Base-by-base conservation (phyloP, 495 filamentous ascomycete species). In the Trichodelitschia bisporula region DNA sequence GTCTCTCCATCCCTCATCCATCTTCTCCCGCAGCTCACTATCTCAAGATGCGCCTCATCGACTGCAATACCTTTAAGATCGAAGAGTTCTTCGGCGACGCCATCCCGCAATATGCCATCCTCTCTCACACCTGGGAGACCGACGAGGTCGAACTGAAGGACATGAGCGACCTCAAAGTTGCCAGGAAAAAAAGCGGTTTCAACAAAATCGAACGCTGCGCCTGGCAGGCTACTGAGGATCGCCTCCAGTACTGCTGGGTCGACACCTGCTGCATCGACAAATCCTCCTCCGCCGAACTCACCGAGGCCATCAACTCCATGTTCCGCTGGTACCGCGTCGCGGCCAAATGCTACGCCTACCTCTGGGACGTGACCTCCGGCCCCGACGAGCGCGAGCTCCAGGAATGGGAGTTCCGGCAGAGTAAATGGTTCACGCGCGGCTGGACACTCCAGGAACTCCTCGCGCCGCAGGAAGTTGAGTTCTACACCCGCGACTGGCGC, bases 71-170 rank as follows among this genome's bases (percentile, higher is more conserved):
- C n/a, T n/a, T n/a, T n/a, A n/a, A n/a, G n/a, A n/a, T n/a, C n/a
- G n/a, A n/a, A n/a, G n/a, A n/a, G n/a, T n/a, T n/a, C n/a, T n/a
- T n/a, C n/a, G n/a, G n/a, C n/a, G n/a, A n/a, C n/a, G n/a, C n/a
- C n/a, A n/a, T n/a, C n/a, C n/a, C n/a, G n/a, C n/a, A n/a, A 9
- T 31, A 31, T 16, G 29, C 29, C 8, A 31, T 31, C 8, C 10
- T 31, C 4, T 51, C 49, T 9, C 49, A 54, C 19, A 50, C 41
- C 2, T 55, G 53, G 51, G 41, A 37, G 11, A 13, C 30, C 4
- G 39, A 36, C 0, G 51, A 55, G 25, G 48, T 47, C 10, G 36
- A 33, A 0, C 46, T 54, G 29, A 28, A 51, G 19, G 42, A 54
- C 12, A 20, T 54, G 1, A 35, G 32, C 12, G 16, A 33, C 9